These are phyloP conservation scores for Lactarius hengduanensis DNA, from an alignment of 768 basidiomycete genomes.

Conservation along the genomic window DNA sequence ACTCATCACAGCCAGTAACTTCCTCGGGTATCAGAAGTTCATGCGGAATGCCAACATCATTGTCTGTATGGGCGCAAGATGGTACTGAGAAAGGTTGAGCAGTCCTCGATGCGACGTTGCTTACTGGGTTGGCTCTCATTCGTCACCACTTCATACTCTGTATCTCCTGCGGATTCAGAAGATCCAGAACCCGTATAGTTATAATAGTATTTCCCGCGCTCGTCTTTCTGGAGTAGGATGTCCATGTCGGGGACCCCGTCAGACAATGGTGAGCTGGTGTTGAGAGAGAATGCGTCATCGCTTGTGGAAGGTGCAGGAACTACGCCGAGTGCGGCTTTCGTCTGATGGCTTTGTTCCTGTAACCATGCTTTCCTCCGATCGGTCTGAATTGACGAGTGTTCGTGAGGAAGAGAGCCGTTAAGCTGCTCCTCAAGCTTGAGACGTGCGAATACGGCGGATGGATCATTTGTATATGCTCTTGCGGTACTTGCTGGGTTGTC, in stretches of 20 bases:
- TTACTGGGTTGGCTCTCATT: conserved; percentile 11
- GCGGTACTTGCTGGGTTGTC: not conserved
- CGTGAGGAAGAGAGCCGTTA: not conserved
- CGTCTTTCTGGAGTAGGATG: conserved; percentile 15
- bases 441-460: conserved; percentile 24
- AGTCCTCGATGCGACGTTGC: not conserved
- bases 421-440: conserved; percentile 21
- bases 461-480: not conserved
- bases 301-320: conserved; percentile 18
- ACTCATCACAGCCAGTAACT: conserved; percentile 82
- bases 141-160: conserved; percentile 14
- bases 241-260: conserved; percentile 9
- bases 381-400: conserved; percentile 16
- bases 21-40: conserved; percentile 53
- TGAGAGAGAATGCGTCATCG: conserved; percentile 27
- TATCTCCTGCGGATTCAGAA: conserved; percentile 23
- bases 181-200: conserved; percentile 10
- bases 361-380: conserved; percentile 20
- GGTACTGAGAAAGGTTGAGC: not conserved
- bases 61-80: not conserved
- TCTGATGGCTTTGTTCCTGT: conserved; percentile 15
- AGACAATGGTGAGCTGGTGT: conserved; percentile 23
- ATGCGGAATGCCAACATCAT: conserved; percentile 38
- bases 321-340: conserved; percentile 1
- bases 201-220: conserved; percentile 21